Base-by-base conservation (phyloP, 2,329 filamentous ascomycete species). In the Fusarium gaditjirri region DNA sequence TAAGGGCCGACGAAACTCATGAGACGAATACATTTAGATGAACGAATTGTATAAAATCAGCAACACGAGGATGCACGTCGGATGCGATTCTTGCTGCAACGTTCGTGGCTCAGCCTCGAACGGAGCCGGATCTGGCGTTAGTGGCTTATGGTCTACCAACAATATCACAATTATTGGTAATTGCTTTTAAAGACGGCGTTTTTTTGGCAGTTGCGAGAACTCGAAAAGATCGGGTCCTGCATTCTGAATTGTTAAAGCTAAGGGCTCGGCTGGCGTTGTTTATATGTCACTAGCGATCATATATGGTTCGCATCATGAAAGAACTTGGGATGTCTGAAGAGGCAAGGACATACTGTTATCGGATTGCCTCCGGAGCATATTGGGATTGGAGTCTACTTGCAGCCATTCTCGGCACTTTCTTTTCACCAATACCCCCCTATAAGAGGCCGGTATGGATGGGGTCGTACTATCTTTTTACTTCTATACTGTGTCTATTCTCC, bases 1-100 rank as follows among this genome's bases (percentile, higher is more conserved):
- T 86, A 98, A 97, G 86, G 91, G 90, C 78, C 77, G 79, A 69
- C 77, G 79, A 68, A 80, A 74, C 74, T 75, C 65, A 35, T 79
- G 65, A 71, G 64, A 56, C 39, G 39, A 55, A 41, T 35, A 44
- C 59, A 57, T 63, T 64, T 44, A 44, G 55, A 60, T 41, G 42
- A 58, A 65, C 42, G 63, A 64, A 50, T 55, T 52, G 56, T 41
- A 25, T 17, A 50, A 46, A 41, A 70, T n/a, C 27, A 25, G 55
- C 54, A 61, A 69, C 42, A 42, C 61, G 71, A 61, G 63, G 52
- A 52, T 31, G 62, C 64, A 53, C 19, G 53, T 39, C 44, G 47
- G 47, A 49, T 72, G 56, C 61, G 60, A 61, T 76, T 56, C 55
- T 66, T 70, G 71, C 61, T 68, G 63, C 41, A 70, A 60, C 27